Base-by-base conservation (phyloP, 2,329 filamentous ascomycete species). In the Penicillium concentricum region DNA sequence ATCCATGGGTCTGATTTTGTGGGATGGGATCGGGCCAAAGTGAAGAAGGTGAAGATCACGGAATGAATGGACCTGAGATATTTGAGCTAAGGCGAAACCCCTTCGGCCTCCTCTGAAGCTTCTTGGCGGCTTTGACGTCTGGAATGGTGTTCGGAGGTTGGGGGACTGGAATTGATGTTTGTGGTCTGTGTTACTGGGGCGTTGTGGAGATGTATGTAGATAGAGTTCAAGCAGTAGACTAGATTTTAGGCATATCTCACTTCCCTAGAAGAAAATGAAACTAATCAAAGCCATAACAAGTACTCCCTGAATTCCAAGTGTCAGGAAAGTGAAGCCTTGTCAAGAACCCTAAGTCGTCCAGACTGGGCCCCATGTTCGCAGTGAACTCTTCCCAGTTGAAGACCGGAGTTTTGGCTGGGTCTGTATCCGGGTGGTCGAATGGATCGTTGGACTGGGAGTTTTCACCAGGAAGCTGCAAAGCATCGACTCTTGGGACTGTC, bases 1-100 rank as follows among this genome's bases (percentile, higher is more conserved):
- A 38, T 61, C 32, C 58, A 58, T 35, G 58, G 58, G 16, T 56
- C 51, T 7, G 51, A 59, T 45, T 12, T 22, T 9, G 16, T 20
- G 18, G 39, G 39, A 22, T 42, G 39, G 39, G 39, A 24, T 16
- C 39, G 39, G 39, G 13, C 10, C 8, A 13, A 42, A 13, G 39
- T 5, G 39, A 42, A 42, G 39, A 22, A 22, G 39, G 39, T 12
- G 12, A 42, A 22, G 39, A 22, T 16, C 39, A 22, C 30, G 10
- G 30, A 42, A 24, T 42, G 39, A 42, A 22, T 22, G 24, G 39
- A 24, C 12, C 39, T 13, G 39, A 42, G 39, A 12, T 42, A 42
- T 8, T 32, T 32, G 30, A 32, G 10, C 30, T 9, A 6, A 10
- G 10, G 10, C 9, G 30, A 4, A 32, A 32, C 30, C 30, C 10